Base-by-base conservation (phyloP, 2,329 filamentous ascomycete genomes). In the Hypoxylon sp. region DNA sequence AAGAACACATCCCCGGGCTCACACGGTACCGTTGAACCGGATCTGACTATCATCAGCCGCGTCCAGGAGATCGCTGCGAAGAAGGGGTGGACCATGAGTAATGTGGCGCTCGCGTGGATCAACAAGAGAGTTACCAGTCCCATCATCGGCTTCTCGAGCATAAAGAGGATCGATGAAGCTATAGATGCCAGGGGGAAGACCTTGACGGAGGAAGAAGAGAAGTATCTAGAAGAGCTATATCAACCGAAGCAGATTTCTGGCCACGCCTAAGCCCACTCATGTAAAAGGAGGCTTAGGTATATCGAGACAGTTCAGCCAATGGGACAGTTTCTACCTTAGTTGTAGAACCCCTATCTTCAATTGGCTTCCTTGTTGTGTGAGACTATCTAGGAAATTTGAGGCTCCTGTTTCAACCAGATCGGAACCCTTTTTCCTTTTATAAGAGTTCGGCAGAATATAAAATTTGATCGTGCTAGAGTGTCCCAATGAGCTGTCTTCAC, bases 61-160 rank as follows among this genome's bases (percentile, higher is more conserved):
- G 84, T 88, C 1, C 82, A 89, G 74, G 84, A 89, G 73, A 68
- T 90, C 12, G 86, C 88, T 0, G 79, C 81, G 66, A 86, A 87
- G 77, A 83, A 83, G 68, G 83, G 80, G 0, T 83, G 85, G 73
- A 85, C 82, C 67, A 91, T 91, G 84, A 85, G 86, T 45, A 84
- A 89, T 59, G 84, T 92, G 18, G 84, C 87, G 0, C 81, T 89
- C 57, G 88, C 87, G 2, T 92, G 89, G 89, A 82, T 84, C 60
- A 78, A 86, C 68, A 80, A 82, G 67, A 79, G 83, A 45, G 82
- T 84, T 4, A 76, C 81, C 22, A 85, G 82, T 68, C 88, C 87
- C 1, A 90, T 91, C 62, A 79, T 90, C 55, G 89, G 89, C 0
- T 80, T 91, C 69, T 85, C 81, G 66, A 89, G 81, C 55, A 79